phyloP scores from a whole-genome alignment of 495 filamentous ascomycete genomes.

The Hyaloscypha hepaticicola region DNA sequence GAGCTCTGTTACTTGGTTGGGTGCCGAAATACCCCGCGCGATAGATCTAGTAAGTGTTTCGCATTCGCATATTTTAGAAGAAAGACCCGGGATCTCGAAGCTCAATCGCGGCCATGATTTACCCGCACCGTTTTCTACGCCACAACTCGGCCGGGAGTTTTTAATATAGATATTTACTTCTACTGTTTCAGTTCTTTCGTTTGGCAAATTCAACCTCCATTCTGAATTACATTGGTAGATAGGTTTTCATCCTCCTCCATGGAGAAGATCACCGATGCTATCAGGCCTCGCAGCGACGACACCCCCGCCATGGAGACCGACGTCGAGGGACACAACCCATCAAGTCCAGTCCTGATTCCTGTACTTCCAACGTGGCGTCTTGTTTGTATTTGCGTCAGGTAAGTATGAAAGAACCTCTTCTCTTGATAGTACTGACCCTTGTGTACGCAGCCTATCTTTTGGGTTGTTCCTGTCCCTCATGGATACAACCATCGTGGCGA shows the following conservation, averaged over 20 bases:
- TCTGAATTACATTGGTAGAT: background rate
- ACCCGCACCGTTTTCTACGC: background rate
- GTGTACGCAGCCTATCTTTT: slow-evolving; percentile 22
- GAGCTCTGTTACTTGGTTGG: background rate
- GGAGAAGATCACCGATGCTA: background rate
- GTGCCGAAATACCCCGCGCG: background rate
- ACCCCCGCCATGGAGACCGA: background rate
- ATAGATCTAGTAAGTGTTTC: background rate
- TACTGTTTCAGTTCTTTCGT: background rate
- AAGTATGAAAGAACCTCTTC: background rate
- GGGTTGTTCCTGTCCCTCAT: slow-evolving; percentile 33
- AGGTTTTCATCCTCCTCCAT: background rate
- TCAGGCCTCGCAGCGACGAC: background rate
- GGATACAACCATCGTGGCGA: slow-evolving; percentile 35
- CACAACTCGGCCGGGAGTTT: background rate
- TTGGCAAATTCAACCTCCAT: background rate
- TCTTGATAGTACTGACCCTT: background rate
- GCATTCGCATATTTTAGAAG: background rate
- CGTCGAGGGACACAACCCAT: background rate
- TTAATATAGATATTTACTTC: background rate
- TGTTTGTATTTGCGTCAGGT: slow-evolving; percentile 18
- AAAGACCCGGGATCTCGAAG: background rate
- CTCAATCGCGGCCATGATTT: background rate
- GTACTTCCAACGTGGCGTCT: slow-evolving; percentile 24
- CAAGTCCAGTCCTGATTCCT: background rate